phyloP scores from a whole-genome alignment of 2,329 filamentous ascomycete species.

The Fusarium sp. region DNA sequence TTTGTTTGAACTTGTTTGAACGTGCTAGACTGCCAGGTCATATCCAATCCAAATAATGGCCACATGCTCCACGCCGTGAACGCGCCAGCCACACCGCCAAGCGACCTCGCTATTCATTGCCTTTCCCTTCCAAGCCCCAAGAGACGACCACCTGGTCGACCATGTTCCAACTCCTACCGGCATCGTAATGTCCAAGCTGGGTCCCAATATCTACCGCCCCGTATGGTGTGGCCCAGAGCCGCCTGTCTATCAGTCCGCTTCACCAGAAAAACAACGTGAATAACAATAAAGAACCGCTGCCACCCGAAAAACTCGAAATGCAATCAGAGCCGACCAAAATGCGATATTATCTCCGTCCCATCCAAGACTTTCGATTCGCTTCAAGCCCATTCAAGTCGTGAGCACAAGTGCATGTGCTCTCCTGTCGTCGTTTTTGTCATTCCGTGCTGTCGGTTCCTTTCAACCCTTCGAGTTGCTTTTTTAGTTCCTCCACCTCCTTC shows the following conservation, averaged over 20 bases:
- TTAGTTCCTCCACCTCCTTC: constrained; percentile 61
- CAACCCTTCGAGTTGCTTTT: constrained; percentile 45
- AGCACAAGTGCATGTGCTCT: background rate
- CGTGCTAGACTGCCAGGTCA: constrained; percentile 32
- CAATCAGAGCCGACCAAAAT: constrained; percentile 6
- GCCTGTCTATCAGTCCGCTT: constrained; percentile 30
- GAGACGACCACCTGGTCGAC: background rate
- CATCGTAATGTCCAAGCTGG: background rate
- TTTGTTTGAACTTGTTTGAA: constrained; percentile 11
- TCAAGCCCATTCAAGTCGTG: background rate
- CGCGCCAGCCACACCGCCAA: constrained; percentile 6
- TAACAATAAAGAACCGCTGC: constrained; percentile 30
- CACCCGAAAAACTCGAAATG: constrained; percentile 17
- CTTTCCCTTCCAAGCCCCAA: background rate
- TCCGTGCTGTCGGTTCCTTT: constrained; percentile 20
- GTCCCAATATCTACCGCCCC: constrained; percentile 14
- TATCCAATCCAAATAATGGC: background rate
- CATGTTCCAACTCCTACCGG: constrained; percentile 2
- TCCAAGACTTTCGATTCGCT: background rate
- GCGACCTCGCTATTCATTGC: background rate
- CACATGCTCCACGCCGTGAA: constrained; percentile 9
- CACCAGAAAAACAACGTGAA: constrained; percentile 21
- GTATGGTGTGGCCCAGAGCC: constrained; percentile 10
- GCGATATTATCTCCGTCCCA: constrained; percentile 24
- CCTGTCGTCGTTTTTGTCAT: constrained; percentile 13